phyloP scores from a whole-genome alignment of 805 yeast genomes.

The Barnettozyma salicaria region DNA sequence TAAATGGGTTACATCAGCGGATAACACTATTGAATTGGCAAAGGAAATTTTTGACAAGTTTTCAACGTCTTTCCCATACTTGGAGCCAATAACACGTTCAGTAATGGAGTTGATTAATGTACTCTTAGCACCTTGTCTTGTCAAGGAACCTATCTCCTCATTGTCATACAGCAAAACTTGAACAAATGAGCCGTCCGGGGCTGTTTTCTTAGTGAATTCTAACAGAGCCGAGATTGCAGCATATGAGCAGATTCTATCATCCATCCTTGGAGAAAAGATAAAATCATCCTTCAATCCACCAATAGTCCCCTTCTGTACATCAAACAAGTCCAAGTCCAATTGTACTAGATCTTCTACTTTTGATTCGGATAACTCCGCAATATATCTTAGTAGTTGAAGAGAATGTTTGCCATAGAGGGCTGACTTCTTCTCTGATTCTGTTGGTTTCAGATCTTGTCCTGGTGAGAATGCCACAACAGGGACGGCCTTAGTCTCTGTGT shows the following conservation, averaged over 20 bases:
- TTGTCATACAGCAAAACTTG: slow-evolving; percentile 67
- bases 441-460: slow-evolving; percentile 37
- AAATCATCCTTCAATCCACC: slow-evolving; percentile 79
- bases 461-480: slow-evolving; percentile 64
- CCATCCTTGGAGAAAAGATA: slow-evolving; percentile 76
- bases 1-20: slow-evolving; percentile 83
- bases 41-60: slow-evolving; percentile 36
- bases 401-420: slow-evolving; percentile 69
- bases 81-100: slow-evolving; percentile 41
- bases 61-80: slow-evolving; percentile 16
- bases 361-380: slow-evolving; percentile 56
- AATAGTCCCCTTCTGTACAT: slow-evolving; percentile 69
- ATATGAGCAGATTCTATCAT: slow-evolving; percentile 76
- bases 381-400: slow-evolving; percentile 57
- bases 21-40: slow-evolving; percentile 73
- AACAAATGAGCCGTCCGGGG: slow-evolving; percentile 38
- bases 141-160: slow-evolving; percentile 79
- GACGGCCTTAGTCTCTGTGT: slow-evolving; percentile 68
- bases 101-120: slow-evolving; percentile 63
- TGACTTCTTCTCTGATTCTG: slow-evolving; percentile 54
- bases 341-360: slow-evolving; percentile 57
- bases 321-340: slow-evolving; percentile 73
- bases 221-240: slow-evolving; percentile 61
- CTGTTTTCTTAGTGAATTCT: slow-evolving; percentile 34
- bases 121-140: slow-evolving; percentile 80